A percentile compares a stretch with the other conserved stretches of the same genome.
Evolutionary conservation across 1,284 basidiomycete genomes (phyloP).

Genomic region (Pseudozyma tsukubaensis): DNA sequence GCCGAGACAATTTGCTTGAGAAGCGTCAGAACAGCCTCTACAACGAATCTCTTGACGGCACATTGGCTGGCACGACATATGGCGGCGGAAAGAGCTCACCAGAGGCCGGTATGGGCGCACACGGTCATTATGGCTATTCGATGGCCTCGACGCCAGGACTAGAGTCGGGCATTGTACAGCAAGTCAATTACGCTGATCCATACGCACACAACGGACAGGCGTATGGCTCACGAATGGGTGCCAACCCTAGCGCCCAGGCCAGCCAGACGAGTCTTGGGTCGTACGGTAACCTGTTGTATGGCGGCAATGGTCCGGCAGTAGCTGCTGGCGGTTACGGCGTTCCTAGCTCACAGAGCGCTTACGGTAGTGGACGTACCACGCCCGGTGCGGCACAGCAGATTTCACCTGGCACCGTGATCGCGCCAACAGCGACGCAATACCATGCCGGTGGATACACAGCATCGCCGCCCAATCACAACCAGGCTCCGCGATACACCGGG

Average conservation of each 20-base stretch:
- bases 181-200: conserved; percentile 33
- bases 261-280: conserved; percentile 51
- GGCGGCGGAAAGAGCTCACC: conserved; percentile 39
- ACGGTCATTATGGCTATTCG: conserved; percentile 28
- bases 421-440: conserved; percentile 19
- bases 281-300: conserved; percentile 47
- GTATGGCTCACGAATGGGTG: conserved; percentile 27
- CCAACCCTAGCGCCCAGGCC: conserved; percentile 30
- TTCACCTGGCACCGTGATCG: conserved; percentile 41
- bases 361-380: conserved; percentile 16
- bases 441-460: conserved; percentile 24
- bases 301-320: conserved; percentile 10
- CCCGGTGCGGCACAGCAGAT: conserved; percentile 34
- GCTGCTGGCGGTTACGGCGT: conserved; percentile 16
- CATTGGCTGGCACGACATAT: conserved; percentile 35
- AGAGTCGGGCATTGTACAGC: conserved; percentile 27
- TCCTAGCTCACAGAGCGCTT: conserved; percentile 19
- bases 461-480: conserved; percentile 26
- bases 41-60: conserved; percentile 47
- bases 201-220: conserved; percentile 20
- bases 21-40: conserved; percentile 47
- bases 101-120: conserved; percentile 27
- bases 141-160: conserved; percentile 19
- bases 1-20: conserved; percentile 62
- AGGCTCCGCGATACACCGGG: conserved; percentile 29